Conservation (phyloP, 2,329 filamentous ascomycete species). For the Emydomyces testavorans region DNA sequence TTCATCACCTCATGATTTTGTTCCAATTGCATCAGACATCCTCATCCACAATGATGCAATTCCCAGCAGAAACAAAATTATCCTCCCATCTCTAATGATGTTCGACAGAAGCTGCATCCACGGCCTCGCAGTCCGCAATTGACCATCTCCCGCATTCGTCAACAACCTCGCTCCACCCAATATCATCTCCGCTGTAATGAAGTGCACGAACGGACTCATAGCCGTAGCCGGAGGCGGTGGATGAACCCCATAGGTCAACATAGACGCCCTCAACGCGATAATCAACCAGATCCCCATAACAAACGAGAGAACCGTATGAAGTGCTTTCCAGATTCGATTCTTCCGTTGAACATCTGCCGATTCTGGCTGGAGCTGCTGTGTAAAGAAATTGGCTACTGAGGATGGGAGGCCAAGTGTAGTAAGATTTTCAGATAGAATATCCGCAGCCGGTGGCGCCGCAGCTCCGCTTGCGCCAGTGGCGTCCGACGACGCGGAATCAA, state of each 20-base stretch:
- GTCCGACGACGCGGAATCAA: slow-evolving; percentile 15
- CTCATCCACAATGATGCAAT: slow-evolving; percentile 14
- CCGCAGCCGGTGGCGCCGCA: slow-evolving; percentile 14
- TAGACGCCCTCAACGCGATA: slow-evolving; percentile 27
- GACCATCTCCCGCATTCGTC: slow-evolving; percentile 21
- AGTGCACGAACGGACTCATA: slow-evolving; percentile 37
- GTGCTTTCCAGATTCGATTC: slow-evolving; percentile 42
- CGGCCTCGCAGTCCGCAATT: slow-evolving; percentile 19
- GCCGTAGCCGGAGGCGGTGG: slow-evolving; percentile 36
- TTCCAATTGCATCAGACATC: not conserved
- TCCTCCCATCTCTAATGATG: slow-evolving; percentile 34
- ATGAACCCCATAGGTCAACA: slow-evolving; percentile 17
- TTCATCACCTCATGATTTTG: slow-evolving; percentile 1
- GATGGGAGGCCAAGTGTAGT: slow-evolving; percentile 35
- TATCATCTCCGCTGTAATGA: slow-evolving; percentile 38
- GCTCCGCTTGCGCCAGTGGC: slow-evolving; percentile 16
- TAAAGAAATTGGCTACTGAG: slow-evolving; percentile 29
- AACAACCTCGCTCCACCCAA: slow-evolving; percentile 31
- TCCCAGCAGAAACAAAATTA: slow-evolving; percentile 37
- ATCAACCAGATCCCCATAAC: slow-evolving; percentile 44
- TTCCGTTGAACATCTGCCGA: slow-evolving; percentile 29
- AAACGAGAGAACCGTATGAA: slow-evolving; percentile 50
- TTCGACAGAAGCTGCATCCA: slow-evolving; percentile 32
- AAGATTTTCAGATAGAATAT: slow-evolving; percentile 24
- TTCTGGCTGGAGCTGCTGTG: slow-evolving; percentile 30